A percentile compares a stretch with the other conserved stretches of the same genome.
Evolutionary conservation across 2,329 filamentous ascomycete genomes (phyloP).

Genomic region (Phyllosticta paracitricarpa): DNA sequence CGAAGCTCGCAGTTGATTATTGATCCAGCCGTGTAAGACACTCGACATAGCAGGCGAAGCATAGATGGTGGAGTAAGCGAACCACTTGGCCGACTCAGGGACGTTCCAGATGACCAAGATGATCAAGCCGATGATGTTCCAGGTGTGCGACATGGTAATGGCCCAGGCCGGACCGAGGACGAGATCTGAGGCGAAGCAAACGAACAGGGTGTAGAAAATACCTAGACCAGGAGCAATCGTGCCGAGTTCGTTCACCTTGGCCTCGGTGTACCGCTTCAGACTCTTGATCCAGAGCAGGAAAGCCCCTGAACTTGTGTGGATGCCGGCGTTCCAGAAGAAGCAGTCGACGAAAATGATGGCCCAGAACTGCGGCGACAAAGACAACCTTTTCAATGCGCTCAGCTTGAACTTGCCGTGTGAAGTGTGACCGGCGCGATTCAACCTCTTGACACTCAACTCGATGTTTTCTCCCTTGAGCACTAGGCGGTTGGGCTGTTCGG

Average conservation of each 20-base stretch:
- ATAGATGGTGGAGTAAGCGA: conserved; percentile 43
- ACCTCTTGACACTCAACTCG: conserved; percentile 34
- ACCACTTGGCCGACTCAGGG: conserved; percentile 45
- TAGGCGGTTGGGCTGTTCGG: conserved; percentile 39
- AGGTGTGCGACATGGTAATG: conserved; percentile 41
- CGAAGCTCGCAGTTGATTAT: conserved; percentile 38
- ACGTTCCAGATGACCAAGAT: conserved; percentile 48
- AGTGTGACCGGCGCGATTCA: conserved; percentile 36
- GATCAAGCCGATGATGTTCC: conserved; percentile 45
- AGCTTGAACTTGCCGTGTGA: conserved; percentile 21
- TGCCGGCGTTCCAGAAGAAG: conserved; percentile 48
- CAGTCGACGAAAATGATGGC: conserved; percentile 41
- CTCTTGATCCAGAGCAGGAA: conserved; percentile 52
- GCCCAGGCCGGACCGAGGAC: conserved; percentile 44
- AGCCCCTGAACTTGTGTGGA: conserved; percentile 37
- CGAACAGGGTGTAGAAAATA: conserved; percentile 46
- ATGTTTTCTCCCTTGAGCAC: conserved; percentile 40
- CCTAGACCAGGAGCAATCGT: conserved; percentile 45
- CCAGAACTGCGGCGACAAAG: conserved; percentile 40
- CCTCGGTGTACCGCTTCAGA: conserved; percentile 36
- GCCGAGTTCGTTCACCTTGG: conserved; percentile 42
- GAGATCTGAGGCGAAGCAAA: conserved; percentile 47
- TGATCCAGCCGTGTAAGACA: conserved; percentile 48
- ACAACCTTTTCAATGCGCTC: conserved; percentile 23
- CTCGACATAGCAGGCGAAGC: conserved; percentile 43